Evolutionary conservation across 2,329 filamentous ascomycete genomes (phyloP).

Genomic region (Aspergillus latus): DNA sequence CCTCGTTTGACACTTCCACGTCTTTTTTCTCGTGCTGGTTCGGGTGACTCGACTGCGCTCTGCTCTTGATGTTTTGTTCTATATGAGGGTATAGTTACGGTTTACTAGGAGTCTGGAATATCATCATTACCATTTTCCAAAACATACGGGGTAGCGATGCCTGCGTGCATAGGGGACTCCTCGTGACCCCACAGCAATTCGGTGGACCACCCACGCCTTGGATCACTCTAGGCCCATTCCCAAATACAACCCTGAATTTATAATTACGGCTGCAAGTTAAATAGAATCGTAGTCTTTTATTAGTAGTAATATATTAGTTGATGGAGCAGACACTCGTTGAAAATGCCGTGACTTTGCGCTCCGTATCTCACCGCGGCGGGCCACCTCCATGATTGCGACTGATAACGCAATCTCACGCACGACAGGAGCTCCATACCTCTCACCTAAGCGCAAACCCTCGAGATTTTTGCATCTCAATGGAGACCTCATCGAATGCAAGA

Average conservation of each 20-base stretch:
- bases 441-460: neutral
- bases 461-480: constrained; percentile 10
- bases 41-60: constrained; percentile 16
- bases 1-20: constrained; percentile 18
- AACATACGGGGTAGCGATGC: no score
- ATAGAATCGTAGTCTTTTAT: neutral
- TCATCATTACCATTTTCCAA: constrained; percentile 2
- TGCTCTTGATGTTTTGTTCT: constrained; percentile 16
- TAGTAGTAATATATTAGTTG: neutral
- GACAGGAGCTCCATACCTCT: neutral
- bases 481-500: constrained; percentile 4
- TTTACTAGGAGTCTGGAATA: constrained; percentile 31
- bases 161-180: neutral
- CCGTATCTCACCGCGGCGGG: neutral
- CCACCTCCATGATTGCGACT: neutral
- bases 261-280: neutral
- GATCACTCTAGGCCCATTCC: neutral
- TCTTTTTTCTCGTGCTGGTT: constrained; percentile 17
- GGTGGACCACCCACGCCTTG: neutral
- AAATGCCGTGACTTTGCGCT: neutral
- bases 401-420: constrained; percentile 7
- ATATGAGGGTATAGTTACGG: constrained; percentile 17
- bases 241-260: neutral
- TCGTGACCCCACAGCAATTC: neutral
- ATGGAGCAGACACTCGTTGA: neutral